Conservation (phyloP, 202 grass and related monocot genomes). For the Setaria viridis region DNA sequence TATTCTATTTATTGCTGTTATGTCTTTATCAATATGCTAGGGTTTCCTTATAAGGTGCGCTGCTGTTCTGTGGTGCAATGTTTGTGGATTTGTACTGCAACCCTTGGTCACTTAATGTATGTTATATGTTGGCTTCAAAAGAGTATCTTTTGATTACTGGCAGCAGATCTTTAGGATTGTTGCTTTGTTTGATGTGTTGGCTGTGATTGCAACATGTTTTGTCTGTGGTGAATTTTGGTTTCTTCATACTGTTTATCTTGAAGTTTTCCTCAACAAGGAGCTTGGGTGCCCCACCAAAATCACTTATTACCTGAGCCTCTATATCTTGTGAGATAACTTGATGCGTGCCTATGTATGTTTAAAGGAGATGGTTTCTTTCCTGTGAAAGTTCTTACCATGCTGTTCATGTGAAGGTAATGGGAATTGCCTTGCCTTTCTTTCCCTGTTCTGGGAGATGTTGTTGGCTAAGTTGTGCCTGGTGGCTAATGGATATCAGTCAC, state of each 20-base stretch:
- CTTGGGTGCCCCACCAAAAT: neutral
- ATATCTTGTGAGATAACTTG: neutral
- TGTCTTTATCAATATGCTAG: too few relatives aligned
- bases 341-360: too few relatives aligned
- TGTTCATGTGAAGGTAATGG: neutral
- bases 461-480: neutral
- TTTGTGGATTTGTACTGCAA: neutral
- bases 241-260: neutral
- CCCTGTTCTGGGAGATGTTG: neutral
- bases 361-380: neutral
- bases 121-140: neutral
- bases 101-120: neutral
- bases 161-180: neutral
- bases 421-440: neutral
- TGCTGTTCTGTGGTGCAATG: neutral
- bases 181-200: neutral
- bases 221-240: neutral
- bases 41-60: too few relatives aligned
- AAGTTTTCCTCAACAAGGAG: neutral
- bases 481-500: neutral
- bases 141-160: too few relatives aligned
- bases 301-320: neutral
- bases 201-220: neutral
- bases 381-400: neutral
- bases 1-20: neutral